phyloP scores from a whole-genome alignment of 2,329 filamentous ascomycete species.

The Annulohypoxylon truncatum region DNA sequence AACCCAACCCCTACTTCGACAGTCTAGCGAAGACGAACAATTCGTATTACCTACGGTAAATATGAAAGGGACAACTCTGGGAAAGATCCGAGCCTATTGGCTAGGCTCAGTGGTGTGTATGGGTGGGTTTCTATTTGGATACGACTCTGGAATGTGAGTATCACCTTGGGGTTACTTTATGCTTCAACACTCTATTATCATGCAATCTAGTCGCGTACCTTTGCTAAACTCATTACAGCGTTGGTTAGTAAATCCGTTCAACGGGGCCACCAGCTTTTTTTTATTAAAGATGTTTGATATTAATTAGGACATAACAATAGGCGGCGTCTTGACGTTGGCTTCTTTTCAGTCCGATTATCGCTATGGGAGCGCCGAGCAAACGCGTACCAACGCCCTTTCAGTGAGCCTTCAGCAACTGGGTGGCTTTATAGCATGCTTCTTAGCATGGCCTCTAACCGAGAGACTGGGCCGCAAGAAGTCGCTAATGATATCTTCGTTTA shows the following conservation, averaged over 20 bases:
- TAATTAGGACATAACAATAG: conserved; percentile 41
- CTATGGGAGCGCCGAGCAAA: conserved; percentile 41
- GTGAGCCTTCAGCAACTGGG: conserved; percentile 51
- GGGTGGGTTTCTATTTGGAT: conserved; percentile 61
- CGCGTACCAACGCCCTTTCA: conserved; percentile 47
- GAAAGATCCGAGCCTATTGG: conserved; percentile 62
- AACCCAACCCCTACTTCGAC: conserved; percentile 32
- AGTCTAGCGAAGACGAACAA: conserved; percentile 17
- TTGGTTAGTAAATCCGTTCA: conserved; percentile 39
- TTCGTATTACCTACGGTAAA: background rate
- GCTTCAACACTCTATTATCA: background rate
- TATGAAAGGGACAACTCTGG: conserved; percentile 49
- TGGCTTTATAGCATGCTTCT: conserved; percentile 51
- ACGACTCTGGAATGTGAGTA: conserved; percentile 56
- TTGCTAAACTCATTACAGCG: conserved; percentile 40
- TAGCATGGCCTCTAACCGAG: conserved; percentile 50
- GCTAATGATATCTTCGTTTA: conserved; percentile 54
- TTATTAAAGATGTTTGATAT: background rate
- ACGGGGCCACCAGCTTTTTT: background rate
- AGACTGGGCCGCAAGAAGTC: conserved; percentile 47
- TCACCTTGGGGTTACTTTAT: background rate
- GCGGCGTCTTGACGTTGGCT: conserved; percentile 47
- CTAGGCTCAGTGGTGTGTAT: conserved; percentile 63
- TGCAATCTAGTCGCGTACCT: conserved; percentile 6
- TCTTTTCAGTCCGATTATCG: conserved; percentile 49